phyloP scores from a whole-genome alignment of 1,284 basidiomycete species.

The Apiotrichum siamense region DNA sequence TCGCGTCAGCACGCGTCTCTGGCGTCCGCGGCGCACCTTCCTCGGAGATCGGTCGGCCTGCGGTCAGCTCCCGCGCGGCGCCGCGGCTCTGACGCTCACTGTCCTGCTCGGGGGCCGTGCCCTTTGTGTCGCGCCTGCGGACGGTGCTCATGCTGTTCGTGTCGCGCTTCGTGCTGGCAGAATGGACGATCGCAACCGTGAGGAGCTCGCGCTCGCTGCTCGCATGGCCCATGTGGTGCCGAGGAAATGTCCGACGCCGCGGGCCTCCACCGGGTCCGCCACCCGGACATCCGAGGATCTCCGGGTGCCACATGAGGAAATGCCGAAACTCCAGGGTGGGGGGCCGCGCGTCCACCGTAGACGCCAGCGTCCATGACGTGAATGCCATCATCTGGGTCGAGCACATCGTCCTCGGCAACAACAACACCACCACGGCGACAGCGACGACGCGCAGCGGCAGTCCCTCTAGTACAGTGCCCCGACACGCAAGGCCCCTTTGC shows the following conservation, averaged over 20 bases:
- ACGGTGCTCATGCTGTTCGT: too few species aligned
- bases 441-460: too few species aligned
- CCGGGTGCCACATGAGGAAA: not conserved
- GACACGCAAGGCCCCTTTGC: too few species aligned
- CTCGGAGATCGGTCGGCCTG: slow-evolving; percentile 15
- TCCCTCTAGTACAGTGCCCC: too few species aligned
- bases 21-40: slow-evolving; percentile 16
- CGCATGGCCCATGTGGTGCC: not conserved
- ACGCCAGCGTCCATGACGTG: slow-evolving; percentile 2
- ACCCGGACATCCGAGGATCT: not conserved
- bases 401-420: not conserved
- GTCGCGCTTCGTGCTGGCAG: too few species aligned
- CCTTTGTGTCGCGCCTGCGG: not conserved
- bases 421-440: not conserved
- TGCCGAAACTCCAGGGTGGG: not conserved
- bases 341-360: not conserved
- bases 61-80: slow-evolving; percentile 4
- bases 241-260: not conserved
- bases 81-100: not conserved
- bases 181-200: too few species aligned
- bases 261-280: too few species aligned
- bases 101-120: slow-evolving; percentile 1
- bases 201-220: too few species aligned
- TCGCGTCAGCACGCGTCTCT: not conserved
- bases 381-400: not conserved